Conservation (phyloP, 2,329 filamentous ascomycete species). For the Apiospora phragmitis region DNA sequence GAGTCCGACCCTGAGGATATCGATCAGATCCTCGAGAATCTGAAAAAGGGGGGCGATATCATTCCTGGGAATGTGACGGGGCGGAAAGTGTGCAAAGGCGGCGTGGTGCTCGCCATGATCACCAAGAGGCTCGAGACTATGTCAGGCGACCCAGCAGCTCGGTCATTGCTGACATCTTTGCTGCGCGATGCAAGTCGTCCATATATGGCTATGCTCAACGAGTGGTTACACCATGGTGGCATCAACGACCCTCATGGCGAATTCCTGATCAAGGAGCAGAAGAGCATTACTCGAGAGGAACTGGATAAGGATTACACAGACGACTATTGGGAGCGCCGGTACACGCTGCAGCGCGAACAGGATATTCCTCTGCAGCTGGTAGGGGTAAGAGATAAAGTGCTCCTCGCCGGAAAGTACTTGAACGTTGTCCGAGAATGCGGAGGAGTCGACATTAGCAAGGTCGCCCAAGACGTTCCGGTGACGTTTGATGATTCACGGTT, state of each 20-base stretch:
- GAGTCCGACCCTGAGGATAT: slow-evolving; percentile 79
- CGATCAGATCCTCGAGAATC: slow-evolving; percentile 87
- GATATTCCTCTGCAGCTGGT: slow-evolving; percentile 92
- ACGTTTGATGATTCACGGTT: slow-evolving; percentile 93
- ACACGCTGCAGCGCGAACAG: slow-evolving; percentile 81
- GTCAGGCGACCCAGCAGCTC: slow-evolving; percentile 89
- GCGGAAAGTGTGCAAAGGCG: slow-evolving; percentile 96
- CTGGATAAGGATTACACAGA: slow-evolving; percentile 97
- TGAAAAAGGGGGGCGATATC: slow-evolving; percentile 84
- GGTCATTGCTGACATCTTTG: slow-evolving; percentile 76
- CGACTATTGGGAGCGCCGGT: slow-evolving; percentile 98
- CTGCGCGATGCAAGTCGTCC: slow-evolving; percentile 86
- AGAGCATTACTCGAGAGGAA: slow-evolving; percentile 87
- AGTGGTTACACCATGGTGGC: slow-evolving; percentile 94
- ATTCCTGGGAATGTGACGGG: slow-evolving; percentile 75
- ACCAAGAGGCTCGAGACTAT: slow-evolving; percentile 83
- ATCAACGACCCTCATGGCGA: slow-evolving; percentile 94
- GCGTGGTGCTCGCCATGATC: slow-evolving; percentile 85
- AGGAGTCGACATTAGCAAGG: slow-evolving; percentile 89
- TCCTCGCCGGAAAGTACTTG: slow-evolving; percentile 94
- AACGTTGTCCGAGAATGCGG: slow-evolving; percentile 98
- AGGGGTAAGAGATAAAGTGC: slow-evolving; percentile 87
- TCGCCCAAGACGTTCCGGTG: slow-evolving; percentile 81
- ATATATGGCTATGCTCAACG: slow-evolving; percentile 98
- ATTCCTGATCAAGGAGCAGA: slow-evolving; percentile 93